These are phyloP conservation scores for Phanerochaete sordida DNA, from an alignment of 768 basidiomycete genomes.

Conservation along the genomic window DNA sequence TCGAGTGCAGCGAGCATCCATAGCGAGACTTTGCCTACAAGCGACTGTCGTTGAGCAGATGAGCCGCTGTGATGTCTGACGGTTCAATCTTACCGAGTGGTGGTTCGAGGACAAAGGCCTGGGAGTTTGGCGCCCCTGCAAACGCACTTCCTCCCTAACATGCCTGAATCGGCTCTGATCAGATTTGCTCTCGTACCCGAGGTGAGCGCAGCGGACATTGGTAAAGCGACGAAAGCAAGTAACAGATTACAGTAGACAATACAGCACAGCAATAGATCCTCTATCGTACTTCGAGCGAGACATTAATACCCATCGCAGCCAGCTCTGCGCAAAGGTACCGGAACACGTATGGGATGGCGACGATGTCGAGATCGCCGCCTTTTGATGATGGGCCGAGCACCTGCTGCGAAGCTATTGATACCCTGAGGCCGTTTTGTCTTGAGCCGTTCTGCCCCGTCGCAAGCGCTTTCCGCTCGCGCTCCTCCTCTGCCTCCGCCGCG, in stretches of 20 bases:
- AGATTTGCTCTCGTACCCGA: too few relatives aligned
- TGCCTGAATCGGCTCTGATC: too few relatives aligned
- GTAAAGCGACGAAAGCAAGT: not conserved
- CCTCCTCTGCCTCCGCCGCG: constrained; percentile 59
- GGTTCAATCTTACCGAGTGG: too few relatives aligned
- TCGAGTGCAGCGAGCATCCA: too few relatives aligned
- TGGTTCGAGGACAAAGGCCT: too few relatives aligned
- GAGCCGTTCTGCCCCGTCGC: constrained; percentile 48
- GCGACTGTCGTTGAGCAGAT: too few relatives aligned
- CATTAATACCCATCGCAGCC: constrained; percentile 96
- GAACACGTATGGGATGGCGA: constrained; percentile 95
- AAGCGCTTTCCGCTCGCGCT: constrained; percentile 54
- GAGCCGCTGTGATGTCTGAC: too few relatives aligned
- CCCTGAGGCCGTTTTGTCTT: constrained; percentile 42
- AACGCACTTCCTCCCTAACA: too few relatives aligned
- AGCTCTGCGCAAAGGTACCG: constrained; percentile 92
- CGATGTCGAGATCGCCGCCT: constrained; percentile 87
- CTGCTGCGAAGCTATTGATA: constrained; percentile 66
- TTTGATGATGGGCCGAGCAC: constrained; percentile 55
- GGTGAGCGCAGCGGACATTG: not conserved
- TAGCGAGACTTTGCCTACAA: too few relatives aligned
- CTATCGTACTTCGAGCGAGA: constrained; percentile 75
- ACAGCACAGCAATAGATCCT: not conserved
- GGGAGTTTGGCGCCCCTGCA: too few relatives aligned
- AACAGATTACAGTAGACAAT: not conserved